Evolutionary conservation across 2,329 filamentous ascomycete species (phyloP), one percentile per base, ranked within the genome.

Genomic region (Botrytis pseudocinerea): DNA sequence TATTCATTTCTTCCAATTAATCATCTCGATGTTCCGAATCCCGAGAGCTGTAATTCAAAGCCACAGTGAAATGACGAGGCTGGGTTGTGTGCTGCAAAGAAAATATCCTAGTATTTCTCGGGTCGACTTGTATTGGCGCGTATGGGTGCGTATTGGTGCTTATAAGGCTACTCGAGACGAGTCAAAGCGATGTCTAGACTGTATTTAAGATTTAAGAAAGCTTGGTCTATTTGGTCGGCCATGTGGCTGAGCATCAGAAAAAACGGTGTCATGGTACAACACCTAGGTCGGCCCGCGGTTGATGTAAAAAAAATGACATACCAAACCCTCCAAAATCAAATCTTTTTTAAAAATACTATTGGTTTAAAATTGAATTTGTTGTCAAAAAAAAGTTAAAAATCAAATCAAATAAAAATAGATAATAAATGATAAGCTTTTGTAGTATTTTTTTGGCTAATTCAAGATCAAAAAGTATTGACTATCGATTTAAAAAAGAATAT

Each of bases 51-150:
- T 38, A 38, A 42, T 12, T 65, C 44, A n/a, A 48, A 65, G 62
- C 62, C 42, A 48, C 61, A 4, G 4, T 25, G 42, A 65, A 65
- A 65, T 65, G 62, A 48, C 62, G 62, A 65, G 62, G 62, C 38
- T 65, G 62, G 62, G 62, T 65, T 38, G 20, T 32, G 40, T 28
- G 22, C 16, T 64, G 61, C 61, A 44, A 28, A 63, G 40, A 65
- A 65, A 14, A 32, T 2, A 54, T n/a, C 48, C 48, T 22, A 20
- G 42, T 32, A 35, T 51, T 65, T 51, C 63, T 65, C 51, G 44
- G 62, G 42, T 25, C 35, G 8, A 61, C 22, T 10, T 20, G 35
- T 61, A 38, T 35, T 38, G 32, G 4, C 35, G 57, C 54, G 9
- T 48, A 48, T 9, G 10, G 46, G 22, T 48, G 46, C 46, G 48